Percentiles rank a stretch among this genome's conserved stretches.
Conservation (phyloP, 176 grass and related monocot genomes). For the Themeda triandra region DNA sequence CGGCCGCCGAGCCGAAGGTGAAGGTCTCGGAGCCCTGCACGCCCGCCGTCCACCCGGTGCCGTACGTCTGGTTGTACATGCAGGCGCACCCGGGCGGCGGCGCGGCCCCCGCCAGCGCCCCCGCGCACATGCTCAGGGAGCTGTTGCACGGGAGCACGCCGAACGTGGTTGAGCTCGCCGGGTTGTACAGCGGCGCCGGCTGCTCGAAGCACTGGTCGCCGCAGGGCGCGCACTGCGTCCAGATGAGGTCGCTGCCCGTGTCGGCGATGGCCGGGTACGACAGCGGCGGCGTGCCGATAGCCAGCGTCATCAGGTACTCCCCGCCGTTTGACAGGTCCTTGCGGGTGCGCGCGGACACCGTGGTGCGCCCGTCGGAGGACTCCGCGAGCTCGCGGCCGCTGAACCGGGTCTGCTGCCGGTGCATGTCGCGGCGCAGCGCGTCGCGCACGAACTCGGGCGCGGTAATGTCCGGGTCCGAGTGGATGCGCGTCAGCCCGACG, state of each 20-base stretch:
- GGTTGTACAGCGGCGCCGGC: constrained; percentile 42
- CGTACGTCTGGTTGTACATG: constrained; percentile 66
- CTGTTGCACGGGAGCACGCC: constrained; percentile 50
- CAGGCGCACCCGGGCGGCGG: constrained; percentile 41
- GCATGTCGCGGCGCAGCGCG: constrained; percentile 47
- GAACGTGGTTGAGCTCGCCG: constrained; percentile 55
- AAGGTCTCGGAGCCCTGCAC: constrained; percentile 53
- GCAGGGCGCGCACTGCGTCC: constrained; percentile 65
- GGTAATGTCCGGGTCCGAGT: constrained; percentile 39
- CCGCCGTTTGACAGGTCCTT: constrained; percentile 41
- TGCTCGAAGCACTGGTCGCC: constrained; percentile 42
- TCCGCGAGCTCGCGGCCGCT: constrained; percentile 30
- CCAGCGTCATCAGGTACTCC: constrained; percentile 67
- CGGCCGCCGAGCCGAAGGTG: constrained; percentile 45
- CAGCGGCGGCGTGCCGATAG: constrained; percentile 62
- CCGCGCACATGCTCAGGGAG: constrained; percentile 39
- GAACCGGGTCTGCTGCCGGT: constrained; percentile 20
- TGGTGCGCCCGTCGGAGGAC: background rate
- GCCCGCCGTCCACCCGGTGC: constrained; percentile 62
- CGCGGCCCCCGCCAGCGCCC: background rate
- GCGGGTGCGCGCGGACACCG: constrained; percentile 16
- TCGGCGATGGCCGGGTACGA: constrained; percentile 48
- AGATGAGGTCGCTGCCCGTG: constrained; percentile 75
- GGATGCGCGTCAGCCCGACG: constrained; percentile 51
- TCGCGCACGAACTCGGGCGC: constrained; percentile 41